Evolutionary conservation across 257 asterid species (phyloP), one percentile per base, ranked within the genome.

Genomic region (Striga asiatica): DNA sequence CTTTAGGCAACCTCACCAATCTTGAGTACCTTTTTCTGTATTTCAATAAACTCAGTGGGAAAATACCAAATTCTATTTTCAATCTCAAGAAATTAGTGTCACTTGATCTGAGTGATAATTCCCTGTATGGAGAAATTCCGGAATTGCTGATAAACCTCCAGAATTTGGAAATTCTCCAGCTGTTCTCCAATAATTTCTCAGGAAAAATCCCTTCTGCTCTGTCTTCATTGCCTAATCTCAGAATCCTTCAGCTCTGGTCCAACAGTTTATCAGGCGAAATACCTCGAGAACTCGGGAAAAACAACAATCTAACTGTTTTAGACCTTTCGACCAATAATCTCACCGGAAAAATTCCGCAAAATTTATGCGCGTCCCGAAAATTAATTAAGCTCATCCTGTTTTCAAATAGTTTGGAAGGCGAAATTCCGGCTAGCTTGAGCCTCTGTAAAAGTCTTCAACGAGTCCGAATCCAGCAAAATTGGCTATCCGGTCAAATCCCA

Each of bases 271-370:
- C 79, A 0, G 97, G 94, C 14, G 62, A 77, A 14, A 82, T 89
- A 6, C 97, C 97, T 0, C 1, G 29, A 24, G 70, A 74, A 27
- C 83, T 85, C 8, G 97, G 97, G 4, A 76, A 31, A 39, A 16
- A 37, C 11, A 81, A 74, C 31, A 85, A 89, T 25, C 94, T 89
- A 68, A 74, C 95, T 5, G 54, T 81, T 8, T 62, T 89, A 11
- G 97, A 89, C 72, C 94, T 89, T 32, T 89, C 97, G 28, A 77
- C 84, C 13, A 89, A 89, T 47, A 74, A 72, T 18, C 87, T 89
- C 66, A 65, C 75, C 0, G 94, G 95, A 19, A 66, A 76, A 64
- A 74, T 89, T 23, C 95, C 97, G 0, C 76, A 71, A 50, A 74
- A 21, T 46, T 56, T 89, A 0, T 89, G 97, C 20, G 31, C 65